These are phyloP conservation scores for Puya raimondii DNA, from an alignment of 176 grass and related monocot genomes.

Conservation along the genomic window DNA sequence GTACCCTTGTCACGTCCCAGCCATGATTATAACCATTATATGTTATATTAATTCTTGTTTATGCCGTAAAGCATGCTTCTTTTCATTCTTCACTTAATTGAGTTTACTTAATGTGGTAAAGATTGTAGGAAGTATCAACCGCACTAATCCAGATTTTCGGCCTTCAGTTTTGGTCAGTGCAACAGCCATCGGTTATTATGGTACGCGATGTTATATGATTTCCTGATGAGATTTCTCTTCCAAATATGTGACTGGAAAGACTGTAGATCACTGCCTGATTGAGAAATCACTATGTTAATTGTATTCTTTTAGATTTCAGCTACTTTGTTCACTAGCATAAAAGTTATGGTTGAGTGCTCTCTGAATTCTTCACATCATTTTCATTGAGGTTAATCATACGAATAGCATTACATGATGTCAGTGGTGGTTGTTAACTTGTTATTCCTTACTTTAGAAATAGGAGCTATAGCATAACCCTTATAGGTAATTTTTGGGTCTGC, in stretches of 20 bases:
- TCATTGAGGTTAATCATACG: too few relatives aligned
- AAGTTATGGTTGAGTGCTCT: neutral
- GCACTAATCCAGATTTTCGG: conserved; percentile 12
- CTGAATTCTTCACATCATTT: neutral
- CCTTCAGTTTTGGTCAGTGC: conserved; percentile 89
- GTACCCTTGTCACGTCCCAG: neutral
- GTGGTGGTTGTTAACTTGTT: too few relatives aligned
- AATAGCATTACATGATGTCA: too few relatives aligned
- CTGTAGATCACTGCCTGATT: too few relatives aligned
- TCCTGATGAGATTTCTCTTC: neutral
- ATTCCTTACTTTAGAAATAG: too few relatives aligned
- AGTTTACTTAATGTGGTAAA: conserved; percentile 29
- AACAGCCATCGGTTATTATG: conserved; percentile 94
- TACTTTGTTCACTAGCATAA: neutral
- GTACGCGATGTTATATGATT: conserved; percentile 24
- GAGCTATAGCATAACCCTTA: too few relatives aligned
- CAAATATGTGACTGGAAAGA: too few relatives aligned
- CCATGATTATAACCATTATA: conserved; percentile 1
- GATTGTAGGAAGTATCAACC: conserved; percentile 76
- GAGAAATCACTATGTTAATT: too few relatives aligned
- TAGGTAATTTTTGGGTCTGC: too few relatives aligned
- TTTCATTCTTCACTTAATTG: conserved; percentile 6
- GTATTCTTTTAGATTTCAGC: too few relatives aligned
- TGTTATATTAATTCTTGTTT: neutral
- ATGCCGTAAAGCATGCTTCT: neutral